These are phyloP conservation scores for Starmerella sp. DNA, from an alignment of 805 yeast species.

Conservation along the genomic window DNA sequence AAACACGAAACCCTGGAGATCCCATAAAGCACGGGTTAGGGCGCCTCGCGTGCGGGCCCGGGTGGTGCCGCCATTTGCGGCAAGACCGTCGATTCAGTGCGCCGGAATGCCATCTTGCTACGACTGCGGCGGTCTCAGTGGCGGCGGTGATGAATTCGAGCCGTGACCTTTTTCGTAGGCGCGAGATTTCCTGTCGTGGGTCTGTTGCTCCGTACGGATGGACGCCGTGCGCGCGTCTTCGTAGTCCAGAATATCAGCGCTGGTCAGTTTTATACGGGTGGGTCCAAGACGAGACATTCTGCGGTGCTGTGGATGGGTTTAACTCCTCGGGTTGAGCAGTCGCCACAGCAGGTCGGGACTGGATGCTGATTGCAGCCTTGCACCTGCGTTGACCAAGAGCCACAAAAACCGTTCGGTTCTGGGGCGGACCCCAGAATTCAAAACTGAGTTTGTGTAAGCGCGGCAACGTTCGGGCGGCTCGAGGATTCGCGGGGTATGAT, in stretches of 20 bases:
- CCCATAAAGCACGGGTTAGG: not conserved
- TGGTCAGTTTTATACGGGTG: constrained; percentile 50
- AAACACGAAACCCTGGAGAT: not conserved
- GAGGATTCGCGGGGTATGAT: not conserved
- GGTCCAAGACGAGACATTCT: constrained; percentile 29
- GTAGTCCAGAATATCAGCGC: constrained; percentile 35
- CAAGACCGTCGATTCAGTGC: too few species aligned
- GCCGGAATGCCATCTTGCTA: too few species aligned
- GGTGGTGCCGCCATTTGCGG: too few species aligned
- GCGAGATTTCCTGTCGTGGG: not conserved
- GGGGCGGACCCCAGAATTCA: not conserved
- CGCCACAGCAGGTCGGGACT: too few species aligned
- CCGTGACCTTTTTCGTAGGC: not conserved
- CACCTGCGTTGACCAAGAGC: not conserved
- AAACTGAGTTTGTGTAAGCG: not conserved
- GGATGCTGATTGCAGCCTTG: too few species aligned
- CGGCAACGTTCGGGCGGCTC: not conserved
- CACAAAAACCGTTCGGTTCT: not conserved
- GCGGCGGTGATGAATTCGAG: not conserved
- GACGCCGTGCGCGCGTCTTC: constrained; percentile 30
- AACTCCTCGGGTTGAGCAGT: too few species aligned
- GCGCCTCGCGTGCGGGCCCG: not conserved
- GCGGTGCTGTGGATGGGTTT: too few species aligned
- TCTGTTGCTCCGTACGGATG: not conserved
- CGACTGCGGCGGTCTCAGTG: too few species aligned